Base-by-base conservation (phyloP, 192 early-diverging fungal species). In the Bifiguratus adelaidae region DNA sequence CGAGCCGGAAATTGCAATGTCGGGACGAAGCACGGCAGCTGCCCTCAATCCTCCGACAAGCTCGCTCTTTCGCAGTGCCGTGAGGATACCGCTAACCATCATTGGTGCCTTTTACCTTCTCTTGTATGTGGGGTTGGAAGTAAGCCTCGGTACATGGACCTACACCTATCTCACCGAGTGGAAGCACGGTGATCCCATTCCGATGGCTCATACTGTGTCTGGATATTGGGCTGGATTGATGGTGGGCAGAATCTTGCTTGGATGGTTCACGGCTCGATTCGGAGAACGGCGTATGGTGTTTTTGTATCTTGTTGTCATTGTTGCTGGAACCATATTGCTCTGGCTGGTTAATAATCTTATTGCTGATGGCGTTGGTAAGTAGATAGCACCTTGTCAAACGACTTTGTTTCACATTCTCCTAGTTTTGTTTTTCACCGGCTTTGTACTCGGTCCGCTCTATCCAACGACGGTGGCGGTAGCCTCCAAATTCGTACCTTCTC, bases 201-300 rank as follows among this genome's bases (percentile, higher is more conserved):
- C 25, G 8, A 48, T 60, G 40, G 58, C 40, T 7, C 47, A 37
- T 23, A 33, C 50, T 2, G 45, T 48, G 15, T 47, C 58, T 13
- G 50, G 47, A 4, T 60, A 60, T 27, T 60, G 58, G 58, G 36
- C 50, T 3, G 58, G 58, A 0, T 27, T 60, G 2, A 44, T 47
- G 2, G 26, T 47, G 26, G 58, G 58, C 15, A 30, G 58, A 35
- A 18, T 60, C 15, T 13, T 60, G 2, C 50, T 60, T 25, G 58
- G 58, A 21, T 53, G 37, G n/a, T 9, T 53, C 21, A 30, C 47
- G n/a, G 47, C 44, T 19, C 20, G 27, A 4, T 53, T 40, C 45
- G 58, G 58, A 20, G 58, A 60, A 30, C 53, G 54, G 15, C 35
- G 35, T n/a, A 53, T 53, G 40, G 45, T 60, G 13, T 34, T 52